phyloP scores from a whole-genome alignment of 148 eudicot genomes.

The Rheum nobile region DNA sequence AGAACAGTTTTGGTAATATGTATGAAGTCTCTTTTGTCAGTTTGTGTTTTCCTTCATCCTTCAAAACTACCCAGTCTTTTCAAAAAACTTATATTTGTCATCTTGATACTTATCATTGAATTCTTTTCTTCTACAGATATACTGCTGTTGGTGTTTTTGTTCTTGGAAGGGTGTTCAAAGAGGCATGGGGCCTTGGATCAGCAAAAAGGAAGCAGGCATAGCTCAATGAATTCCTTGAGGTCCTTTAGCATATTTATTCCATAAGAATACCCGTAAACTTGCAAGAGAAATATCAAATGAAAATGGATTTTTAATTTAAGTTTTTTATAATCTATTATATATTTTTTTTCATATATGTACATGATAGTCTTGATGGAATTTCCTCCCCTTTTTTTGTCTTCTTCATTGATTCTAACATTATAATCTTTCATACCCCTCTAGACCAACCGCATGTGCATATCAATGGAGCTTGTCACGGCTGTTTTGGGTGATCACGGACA shows the following conservation, averaged over 20 bases:
- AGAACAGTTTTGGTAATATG: conserved; percentile 94
- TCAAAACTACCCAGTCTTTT: neutral
- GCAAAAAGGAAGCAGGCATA: conserved; percentile 83
- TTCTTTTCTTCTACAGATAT: conserved; percentile 42
- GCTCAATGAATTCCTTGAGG: conserved; percentile 88
- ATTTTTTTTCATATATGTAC: no score
- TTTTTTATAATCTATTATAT: neutral
- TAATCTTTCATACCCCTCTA: conserved; percentile 9
- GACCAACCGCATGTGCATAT: conserved; percentile 68
- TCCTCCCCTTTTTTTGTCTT: neutral
- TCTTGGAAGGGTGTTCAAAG: conserved; percentile 80
- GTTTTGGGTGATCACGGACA: conserved; percentile 98
- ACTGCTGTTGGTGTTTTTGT: conserved; percentile 98
- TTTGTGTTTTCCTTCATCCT: neutral
- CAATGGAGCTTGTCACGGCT: conserved; percentile 98
- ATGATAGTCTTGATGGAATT: neutral
- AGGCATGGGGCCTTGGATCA: conserved; percentile 79
- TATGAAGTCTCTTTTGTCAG: conserved; percentile 29
- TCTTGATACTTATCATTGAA: neutral
- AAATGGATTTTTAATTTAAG: neutral
- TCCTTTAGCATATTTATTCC: neutral
- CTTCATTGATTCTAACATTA: neutral
- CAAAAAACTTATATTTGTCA: neutral
- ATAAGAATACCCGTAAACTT: neutral
- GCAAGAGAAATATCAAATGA: neutral